Conservation (phyloP, 768 basidiomycete species). For the Cystoderma amianthinum region DNA sequence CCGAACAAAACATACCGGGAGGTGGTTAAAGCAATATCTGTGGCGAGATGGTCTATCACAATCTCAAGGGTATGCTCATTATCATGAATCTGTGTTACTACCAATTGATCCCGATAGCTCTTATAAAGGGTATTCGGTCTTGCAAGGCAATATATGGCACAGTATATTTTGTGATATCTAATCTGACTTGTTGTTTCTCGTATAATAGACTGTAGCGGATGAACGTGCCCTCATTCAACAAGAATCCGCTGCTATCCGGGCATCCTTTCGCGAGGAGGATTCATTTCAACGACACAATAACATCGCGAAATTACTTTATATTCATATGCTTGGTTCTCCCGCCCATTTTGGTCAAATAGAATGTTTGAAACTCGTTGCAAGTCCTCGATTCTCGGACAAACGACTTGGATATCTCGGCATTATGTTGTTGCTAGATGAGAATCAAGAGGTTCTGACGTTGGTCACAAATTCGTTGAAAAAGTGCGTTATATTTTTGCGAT, state of each 20-base stretch:
- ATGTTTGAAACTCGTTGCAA: constrained; percentile 90
- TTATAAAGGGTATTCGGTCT: constrained; percentile 96
- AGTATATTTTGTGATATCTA: constrained; percentile 4
- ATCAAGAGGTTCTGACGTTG: constrained; percentile 92
- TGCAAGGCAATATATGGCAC: constrained; percentile 68
- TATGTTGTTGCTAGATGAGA: constrained; percentile 96
- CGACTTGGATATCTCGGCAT: constrained; percentile 94
- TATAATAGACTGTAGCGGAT: constrained; percentile 87
- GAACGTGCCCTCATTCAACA: constrained; percentile 96
- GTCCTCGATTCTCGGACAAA: constrained; percentile 94
- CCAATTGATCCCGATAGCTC: constrained; percentile 45
- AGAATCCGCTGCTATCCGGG: constrained; percentile 94
- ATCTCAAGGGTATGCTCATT: constrained; percentile 63
- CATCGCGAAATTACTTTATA: constrained; percentile 96
- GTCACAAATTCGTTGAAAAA: constrained; percentile 99
- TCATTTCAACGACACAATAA: constrained; percentile 93
- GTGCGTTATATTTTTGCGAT: constrained; percentile 31
- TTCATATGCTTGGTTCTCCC: constrained; percentile 97
- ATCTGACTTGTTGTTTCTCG: constrained; percentile 12
- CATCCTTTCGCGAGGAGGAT: constrained; percentile 96
- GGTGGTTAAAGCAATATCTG: constrained; percentile 2
- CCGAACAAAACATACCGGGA: too few relatives aligned
- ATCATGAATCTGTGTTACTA: background rate
- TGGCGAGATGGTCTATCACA: constrained; percentile 66
- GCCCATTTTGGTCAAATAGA: constrained; percentile 99